phyloP scores from a whole-genome alignment of 495 filamentous ascomycete genomes.

The Penicillium pancosmium region DNA sequence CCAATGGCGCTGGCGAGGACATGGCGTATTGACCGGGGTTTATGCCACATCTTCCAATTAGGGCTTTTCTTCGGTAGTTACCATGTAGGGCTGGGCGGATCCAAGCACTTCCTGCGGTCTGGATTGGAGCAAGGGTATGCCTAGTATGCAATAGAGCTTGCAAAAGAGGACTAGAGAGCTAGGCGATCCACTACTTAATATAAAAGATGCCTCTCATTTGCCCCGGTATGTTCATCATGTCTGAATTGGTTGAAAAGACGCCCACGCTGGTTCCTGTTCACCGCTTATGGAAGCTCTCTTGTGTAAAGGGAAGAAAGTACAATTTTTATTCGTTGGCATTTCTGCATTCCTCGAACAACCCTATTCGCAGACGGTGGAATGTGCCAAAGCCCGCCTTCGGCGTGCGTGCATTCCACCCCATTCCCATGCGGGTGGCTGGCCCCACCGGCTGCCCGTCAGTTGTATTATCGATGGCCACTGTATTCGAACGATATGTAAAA shows the following conservation, averaged over 20 bases:
- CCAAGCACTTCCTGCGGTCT: not conserved
- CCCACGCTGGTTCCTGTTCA: not conserved
- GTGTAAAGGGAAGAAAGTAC: not conserved
- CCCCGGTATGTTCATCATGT: not conserved
- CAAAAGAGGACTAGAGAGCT: not conserved
- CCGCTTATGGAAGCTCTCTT: not conserved
- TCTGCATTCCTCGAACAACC: not conserved
- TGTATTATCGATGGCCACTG: not conserved
- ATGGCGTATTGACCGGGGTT: not conserved
- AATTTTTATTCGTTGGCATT: not conserved
- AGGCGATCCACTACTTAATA: not conserved
- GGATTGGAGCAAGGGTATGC: not conserved
- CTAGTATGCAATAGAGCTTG: not conserved
- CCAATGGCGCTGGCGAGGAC: slow-evolving; percentile 20
- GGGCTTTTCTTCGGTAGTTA: not conserved
- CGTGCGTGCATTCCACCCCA: not conserved
- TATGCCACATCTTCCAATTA: slow-evolving; percentile 10
- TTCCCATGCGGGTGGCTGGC: slow-evolving; percentile 4
- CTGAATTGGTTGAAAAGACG: not conserved
- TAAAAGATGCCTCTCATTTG: not conserved
- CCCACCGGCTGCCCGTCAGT: slow-evolving; percentile 12
- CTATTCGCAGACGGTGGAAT: slow-evolving; percentile 1
- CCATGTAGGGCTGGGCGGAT: not conserved
- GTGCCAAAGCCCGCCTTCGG: not conserved
- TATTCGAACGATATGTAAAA: not conserved